Evolutionary conservation across 805 yeast species (phyloP).

Genomic region (Candida maesae): DNA sequence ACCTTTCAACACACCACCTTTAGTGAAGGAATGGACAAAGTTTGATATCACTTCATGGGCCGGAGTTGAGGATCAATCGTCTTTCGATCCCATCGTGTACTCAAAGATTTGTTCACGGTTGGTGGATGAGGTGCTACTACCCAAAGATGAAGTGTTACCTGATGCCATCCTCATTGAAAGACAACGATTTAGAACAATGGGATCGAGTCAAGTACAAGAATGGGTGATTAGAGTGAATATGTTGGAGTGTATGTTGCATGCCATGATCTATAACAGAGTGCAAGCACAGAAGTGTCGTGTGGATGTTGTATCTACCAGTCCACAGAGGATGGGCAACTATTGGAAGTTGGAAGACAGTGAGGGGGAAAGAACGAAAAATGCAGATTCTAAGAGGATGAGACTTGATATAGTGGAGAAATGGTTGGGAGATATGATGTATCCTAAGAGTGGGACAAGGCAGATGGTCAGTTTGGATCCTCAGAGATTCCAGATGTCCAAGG

Average conservation of each 20-base stretch:
- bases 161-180: constrained; percentile 49
- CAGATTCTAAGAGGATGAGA: constrained; percentile 18
- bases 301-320: constrained; percentile 18
- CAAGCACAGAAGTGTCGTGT: constrained; percentile 5
- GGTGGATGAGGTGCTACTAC: constrained; percentile 26
- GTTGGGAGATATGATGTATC: constrained; percentile 12
- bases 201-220: constrained; percentile 45
- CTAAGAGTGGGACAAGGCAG: not conserved
- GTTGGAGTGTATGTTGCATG: constrained; percentile 47
- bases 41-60: constrained; percentile 27
- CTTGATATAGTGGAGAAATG: constrained; percentile 19
- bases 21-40: constrained; percentile 34
- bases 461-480: constrained; percentile 11
- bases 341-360: constrained; percentile 21
- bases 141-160: constrained; percentile 25
- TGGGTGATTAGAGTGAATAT: constrained; percentile 49
- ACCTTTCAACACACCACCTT: constrained; percentile 23
- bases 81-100: constrained; percentile 26
- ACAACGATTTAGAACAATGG: constrained; percentile 50
- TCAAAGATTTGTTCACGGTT: constrained; percentile 24
- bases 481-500: constrained; percentile 13
- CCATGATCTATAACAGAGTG: constrained; percentile 22
- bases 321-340: constrained; percentile 22
- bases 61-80: constrained; percentile 1
- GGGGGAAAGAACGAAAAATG: constrained; percentile 1